A percentile compares a stretch with the other conserved stretches of the same genome.
Evolutionary conservation across 2,329 filamentous ascomycete species (phyloP).

Genomic region (Ampelomyces quisqualis): DNA sequence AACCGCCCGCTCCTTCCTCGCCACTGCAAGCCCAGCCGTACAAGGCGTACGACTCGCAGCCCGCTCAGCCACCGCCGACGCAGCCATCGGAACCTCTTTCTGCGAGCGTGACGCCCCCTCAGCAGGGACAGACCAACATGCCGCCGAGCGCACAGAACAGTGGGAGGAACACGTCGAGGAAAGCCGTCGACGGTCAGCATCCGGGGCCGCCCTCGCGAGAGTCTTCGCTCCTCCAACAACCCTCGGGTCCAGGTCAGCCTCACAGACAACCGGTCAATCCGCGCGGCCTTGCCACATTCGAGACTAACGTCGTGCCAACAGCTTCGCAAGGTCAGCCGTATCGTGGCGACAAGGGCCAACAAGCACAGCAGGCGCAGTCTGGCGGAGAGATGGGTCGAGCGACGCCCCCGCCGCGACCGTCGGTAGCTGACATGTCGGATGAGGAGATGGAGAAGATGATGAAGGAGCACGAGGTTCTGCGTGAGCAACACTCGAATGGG

Average conservation of each 20-base stretch:
- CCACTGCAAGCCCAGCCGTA: constrained; percentile 37
- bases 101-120: constrained; percentile 32
- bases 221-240: constrained; percentile 39
- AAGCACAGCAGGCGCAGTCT: constrained; percentile 26
- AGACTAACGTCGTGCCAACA: constrained; percentile 49
- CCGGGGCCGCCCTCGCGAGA: constrained; percentile 38
- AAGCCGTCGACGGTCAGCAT: constrained; percentile 37
- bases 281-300: constrained; percentile 47
- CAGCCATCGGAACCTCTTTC: constrained; percentile 28
- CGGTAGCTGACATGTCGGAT: constrained; percentile 48
- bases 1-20: constrained; percentile 39
- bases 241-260: constrained; percentile 41
- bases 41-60: constrained; percentile 38
- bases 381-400: constrained; percentile 42
- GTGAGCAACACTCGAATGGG: constrained; percentile 36
- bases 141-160: constrained; percentile 25
- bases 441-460: constrained; percentile 51
- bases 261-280: constrained; percentile 39
- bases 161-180: constrained; percentile 37
- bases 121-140: constrained; percentile 39
- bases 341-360: constrained; percentile 38
- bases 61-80: constrained; percentile 24
- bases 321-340: constrained; percentile 49
- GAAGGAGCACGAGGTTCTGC: constrained; percentile 54
- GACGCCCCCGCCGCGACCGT: constrained; percentile 50